Percentiles rank a stretch among this genome's conserved stretches.
Conservation (phyloP, 2,329 filamentous ascomycete genomes). For the Xylaria sp. region DNA sequence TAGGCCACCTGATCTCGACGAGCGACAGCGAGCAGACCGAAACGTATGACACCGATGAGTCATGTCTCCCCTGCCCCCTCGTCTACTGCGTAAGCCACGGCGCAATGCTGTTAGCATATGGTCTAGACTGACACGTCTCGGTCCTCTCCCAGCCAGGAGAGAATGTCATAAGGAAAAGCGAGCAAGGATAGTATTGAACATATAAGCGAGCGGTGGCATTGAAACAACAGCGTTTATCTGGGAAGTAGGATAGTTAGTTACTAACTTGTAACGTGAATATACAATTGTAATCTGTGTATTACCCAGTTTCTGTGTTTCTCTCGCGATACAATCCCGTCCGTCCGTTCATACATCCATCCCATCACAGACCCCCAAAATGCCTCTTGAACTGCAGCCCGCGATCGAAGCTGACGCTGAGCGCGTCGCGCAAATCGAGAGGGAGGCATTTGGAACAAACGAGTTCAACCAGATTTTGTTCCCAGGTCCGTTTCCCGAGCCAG, state of each 20-base stretch:
- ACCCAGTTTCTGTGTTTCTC: background rate
- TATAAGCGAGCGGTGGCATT: background rate
- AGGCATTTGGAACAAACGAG: conserved; percentile 51
- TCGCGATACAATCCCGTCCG: background rate
- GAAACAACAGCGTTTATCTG: background rate
- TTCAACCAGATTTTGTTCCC: conserved; percentile 50
- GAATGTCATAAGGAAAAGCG: background rate
- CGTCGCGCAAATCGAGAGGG: conserved; percentile 51
- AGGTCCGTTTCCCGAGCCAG: conserved; percentile 46
- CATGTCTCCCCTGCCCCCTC: conserved; percentile 6
- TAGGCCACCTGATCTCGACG: conserved; percentile 9
- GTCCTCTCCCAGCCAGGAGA: background rate
- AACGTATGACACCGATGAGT: conserved; percentile 25
- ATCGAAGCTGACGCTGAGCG: conserved; percentile 51
- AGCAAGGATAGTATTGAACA: background rate
- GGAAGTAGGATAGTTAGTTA: background rate
- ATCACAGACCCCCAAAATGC: conserved; percentile 46
- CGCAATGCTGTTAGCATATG: background rate
- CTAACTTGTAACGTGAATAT: background rate
- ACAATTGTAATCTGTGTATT: background rate
- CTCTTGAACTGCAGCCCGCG: conserved; percentile 51
- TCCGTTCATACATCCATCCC: background rate
- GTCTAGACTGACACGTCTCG: background rate
- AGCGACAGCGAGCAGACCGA: background rate
- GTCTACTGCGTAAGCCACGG: background rate